Percentiles rank a stretch among this genome's conserved stretches.
Conservation (phyloP, 2,329 filamentous ascomycete species). For the Sarocladium brachiariae region DNA sequence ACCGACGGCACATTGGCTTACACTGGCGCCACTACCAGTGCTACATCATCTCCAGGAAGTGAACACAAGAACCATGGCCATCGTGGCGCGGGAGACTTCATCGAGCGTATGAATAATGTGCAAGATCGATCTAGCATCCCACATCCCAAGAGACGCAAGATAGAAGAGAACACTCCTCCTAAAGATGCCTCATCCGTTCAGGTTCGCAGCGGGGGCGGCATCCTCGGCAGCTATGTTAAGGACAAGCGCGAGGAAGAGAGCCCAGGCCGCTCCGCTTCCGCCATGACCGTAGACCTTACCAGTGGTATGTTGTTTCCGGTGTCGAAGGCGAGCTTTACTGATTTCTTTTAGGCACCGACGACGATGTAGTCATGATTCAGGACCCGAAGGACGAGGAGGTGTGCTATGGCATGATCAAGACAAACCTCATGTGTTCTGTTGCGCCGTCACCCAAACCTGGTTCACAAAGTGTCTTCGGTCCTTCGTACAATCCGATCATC, state of each 20-base stretch:
- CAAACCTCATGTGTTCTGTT: slow-evolving; percentile 57
- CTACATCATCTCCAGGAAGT: background rate
- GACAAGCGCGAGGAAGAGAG: slow-evolving; percentile 45
- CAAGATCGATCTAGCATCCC: slow-evolving; percentile 53
- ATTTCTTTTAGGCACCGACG: slow-evolving; percentile 35
- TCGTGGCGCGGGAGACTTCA: slow-evolving; percentile 49
- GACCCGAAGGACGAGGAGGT: slow-evolving; percentile 63
- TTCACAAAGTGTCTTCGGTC: slow-evolving; percentile 49
- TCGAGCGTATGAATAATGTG: slow-evolving; percentile 72
- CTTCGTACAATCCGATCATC: slow-evolving; percentile 63
- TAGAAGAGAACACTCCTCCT: slow-evolving; percentile 39
- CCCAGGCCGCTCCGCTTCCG: slow-evolving; percentile 14
- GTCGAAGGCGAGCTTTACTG: background rate
- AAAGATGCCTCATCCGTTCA: slow-evolving; percentile 25
- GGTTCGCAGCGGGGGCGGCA: slow-evolving; percentile 40
- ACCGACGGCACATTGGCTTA: background rate
- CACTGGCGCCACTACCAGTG: background rate
- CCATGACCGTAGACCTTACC: slow-evolving; percentile 50
- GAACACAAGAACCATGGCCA: background rate
- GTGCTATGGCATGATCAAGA: slow-evolving; percentile 73
- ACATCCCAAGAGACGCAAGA: slow-evolving; percentile 61
- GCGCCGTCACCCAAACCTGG: slow-evolving; percentile 65
- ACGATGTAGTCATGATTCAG: slow-evolving; percentile 50
- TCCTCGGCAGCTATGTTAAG: slow-evolving; percentile 60
- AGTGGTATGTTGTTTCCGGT: slow-evolving; percentile 33